Conservation (phyloP, 495 filamentous ascomycete species). For the Astrocystis sublimbata region DNA sequence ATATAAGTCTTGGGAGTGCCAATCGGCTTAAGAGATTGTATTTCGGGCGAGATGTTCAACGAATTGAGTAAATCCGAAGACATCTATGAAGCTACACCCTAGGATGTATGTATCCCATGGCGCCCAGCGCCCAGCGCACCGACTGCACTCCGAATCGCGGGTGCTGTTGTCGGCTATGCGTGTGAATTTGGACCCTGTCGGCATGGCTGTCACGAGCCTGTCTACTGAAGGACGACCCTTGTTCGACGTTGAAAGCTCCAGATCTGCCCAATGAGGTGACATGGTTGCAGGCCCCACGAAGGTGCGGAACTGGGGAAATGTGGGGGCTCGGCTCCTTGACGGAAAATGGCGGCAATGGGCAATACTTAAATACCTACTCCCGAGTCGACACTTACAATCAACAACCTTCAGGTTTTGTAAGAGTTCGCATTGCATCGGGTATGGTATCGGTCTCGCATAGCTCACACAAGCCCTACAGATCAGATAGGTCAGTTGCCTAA, state of each 20-base stretch:
- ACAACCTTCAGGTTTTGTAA: neutral
- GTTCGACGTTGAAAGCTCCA: neutral
- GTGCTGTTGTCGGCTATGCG: conserved; percentile 30
- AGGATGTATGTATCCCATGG: neutral
- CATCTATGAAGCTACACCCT: no score
- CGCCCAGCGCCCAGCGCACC: neutral
- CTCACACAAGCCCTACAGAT: no score
- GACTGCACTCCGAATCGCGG: conserved; percentile 16
- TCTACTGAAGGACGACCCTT: neutral
- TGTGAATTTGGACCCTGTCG: conserved; percentile 22
- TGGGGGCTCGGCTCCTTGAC: conserved; percentile 2
- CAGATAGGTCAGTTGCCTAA: no score
- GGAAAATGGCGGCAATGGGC: conserved; percentile 16
- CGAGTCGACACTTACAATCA: neutral
- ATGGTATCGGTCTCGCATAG: no score
- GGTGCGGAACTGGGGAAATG: conserved; percentile 14
- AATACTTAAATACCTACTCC: conserved; percentile 4
- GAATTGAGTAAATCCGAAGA: neutral
- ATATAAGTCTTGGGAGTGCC: neutral
- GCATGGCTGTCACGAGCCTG: neutral
- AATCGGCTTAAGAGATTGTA: neutral
- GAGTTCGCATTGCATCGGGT: neutral
- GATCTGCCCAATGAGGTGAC: neutral
- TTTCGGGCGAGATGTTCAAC: neutral
- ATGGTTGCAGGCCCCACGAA: neutral